phyloP scores from a whole-genome alignment of 2,329 filamentous ascomycete genomes.

The Diaporthe aspalathi region DNA sequence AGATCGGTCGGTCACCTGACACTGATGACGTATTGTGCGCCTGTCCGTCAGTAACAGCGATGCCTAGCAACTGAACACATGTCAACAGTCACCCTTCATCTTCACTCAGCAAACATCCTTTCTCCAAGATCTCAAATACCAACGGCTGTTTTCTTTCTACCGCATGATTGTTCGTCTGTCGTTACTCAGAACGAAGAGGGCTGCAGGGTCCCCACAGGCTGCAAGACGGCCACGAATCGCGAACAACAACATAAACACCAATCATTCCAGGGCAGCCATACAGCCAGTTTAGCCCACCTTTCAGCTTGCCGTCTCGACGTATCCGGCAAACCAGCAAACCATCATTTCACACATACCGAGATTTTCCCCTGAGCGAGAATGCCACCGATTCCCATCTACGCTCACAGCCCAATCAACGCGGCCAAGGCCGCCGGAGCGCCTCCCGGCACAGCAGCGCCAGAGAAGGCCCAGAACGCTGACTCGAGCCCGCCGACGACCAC shows the following conservation, averaged over 20 bases:
- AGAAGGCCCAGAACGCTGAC: conserved; percentile 40
- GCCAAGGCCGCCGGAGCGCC: conserved; percentile 63
- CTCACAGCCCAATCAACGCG: conserved; percentile 68
- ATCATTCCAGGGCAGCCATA: not conserved
- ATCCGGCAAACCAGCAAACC: not conserved
- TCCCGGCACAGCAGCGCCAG: conserved; percentile 55
- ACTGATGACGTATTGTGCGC: conserved; percentile 23
- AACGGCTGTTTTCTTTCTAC: not conserved
- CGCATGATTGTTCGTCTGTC: not conserved
- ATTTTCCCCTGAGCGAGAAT: conserved; percentile 51
- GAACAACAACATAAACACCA: not conserved
- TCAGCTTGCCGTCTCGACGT: not conserved
- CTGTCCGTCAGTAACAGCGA: not conserved
- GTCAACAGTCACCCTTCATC: not conserved
- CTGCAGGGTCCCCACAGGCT: not conserved
- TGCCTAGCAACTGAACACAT: conserved; percentile 19
- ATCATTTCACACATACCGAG: not conserved
- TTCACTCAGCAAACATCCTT: conserved; percentile 4
- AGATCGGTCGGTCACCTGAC: conserved; percentile 28
- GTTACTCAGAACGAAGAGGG: not conserved
- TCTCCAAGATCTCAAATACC: not conserved
- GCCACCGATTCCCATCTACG: conserved; percentile 71
- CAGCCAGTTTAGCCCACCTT: not conserved
- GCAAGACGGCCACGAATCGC: not conserved
- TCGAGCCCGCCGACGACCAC: conserved; percentile 45